Evolutionary conservation across 2,329 filamentous ascomycete species (phyloP).

Genomic region (Aplosporella prunicola): DNA sequence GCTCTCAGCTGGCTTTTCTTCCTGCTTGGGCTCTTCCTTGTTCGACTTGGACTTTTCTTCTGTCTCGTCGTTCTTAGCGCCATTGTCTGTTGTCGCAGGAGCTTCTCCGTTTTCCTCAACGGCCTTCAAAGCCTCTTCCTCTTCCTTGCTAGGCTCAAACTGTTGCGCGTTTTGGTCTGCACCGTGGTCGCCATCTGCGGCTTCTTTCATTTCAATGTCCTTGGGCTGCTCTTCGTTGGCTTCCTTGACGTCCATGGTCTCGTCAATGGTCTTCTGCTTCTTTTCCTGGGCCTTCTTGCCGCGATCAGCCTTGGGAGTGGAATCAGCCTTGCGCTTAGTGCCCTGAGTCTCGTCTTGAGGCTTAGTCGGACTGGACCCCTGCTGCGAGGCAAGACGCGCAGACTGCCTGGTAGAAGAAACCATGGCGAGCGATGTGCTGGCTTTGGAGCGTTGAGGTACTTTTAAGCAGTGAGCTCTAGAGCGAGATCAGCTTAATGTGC

Average conservation of each 20-base stretch:
- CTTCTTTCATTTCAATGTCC: slow-evolving; percentile 17
- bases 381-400: slow-evolving; percentile 1
- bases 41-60: too few species aligned
- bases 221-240: slow-evolving; percentile 17
- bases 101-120: background rate
- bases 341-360: slow-evolving; percentile 20
- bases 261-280: slow-evolving; percentile 46
- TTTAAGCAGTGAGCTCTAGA: too few species aligned
- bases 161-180: slow-evolving; percentile 14
- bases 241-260: slow-evolving; percentile 32
- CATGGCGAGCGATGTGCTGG: background rate
- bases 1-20: too few species aligned
- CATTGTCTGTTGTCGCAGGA: slow-evolving; percentile 10
- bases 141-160: slow-evolving; percentile 14
- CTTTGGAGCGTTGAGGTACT: background rate
- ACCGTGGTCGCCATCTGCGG: slow-evolving; percentile 13
- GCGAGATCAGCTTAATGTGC: too few species aligned
- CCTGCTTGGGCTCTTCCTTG: too few species aligned
- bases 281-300: slow-evolving; percentile 31
- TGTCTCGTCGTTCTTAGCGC: slow-evolving; percentile 18
- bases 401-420: slow-evolving; percentile 2
- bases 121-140: slow-evolving; percentile 8
- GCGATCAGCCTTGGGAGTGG: slow-evolving; percentile 30
- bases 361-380: background rate
- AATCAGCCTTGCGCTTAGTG: slow-evolving; percentile 33